A percentile compares a stretch with the other conserved stretches of the same genome.
These are phyloP conservation scores for Vickermania ingenoplastis DNA, from an alignment of 208 protist genomes.

Conservation along the genomic window DNA sequence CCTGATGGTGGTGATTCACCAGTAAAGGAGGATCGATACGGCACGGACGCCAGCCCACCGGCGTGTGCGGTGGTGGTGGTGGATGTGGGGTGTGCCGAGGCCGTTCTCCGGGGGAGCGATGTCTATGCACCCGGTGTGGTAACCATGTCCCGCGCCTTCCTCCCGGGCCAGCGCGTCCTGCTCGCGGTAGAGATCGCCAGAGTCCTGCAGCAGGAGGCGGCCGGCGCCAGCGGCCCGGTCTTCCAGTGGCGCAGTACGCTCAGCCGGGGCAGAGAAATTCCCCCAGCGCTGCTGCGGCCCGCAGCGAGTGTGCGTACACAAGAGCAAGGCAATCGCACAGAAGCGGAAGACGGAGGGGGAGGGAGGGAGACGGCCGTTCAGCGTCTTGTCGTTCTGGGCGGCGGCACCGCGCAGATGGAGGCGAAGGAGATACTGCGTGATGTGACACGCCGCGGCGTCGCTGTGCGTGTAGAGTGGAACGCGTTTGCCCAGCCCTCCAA, in stretches of 20 bases:
- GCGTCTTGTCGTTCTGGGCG: conserved; percentile 20
- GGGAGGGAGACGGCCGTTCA: no score
- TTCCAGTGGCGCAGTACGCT: neutral
- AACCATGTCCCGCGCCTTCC: conserved; percentile 15
- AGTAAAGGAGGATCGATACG: neutral
- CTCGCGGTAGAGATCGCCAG: conserved; percentile 18
- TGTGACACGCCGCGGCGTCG: conserved; percentile 11
- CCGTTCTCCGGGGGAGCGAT: conserved; percentile 80
- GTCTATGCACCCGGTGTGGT: conserved; percentile 70
- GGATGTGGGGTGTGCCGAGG: conserved; percentile 68
- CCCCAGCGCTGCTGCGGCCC: neutral
- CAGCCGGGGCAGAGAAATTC: neutral
- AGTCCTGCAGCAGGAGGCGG: neutral
- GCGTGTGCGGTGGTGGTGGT: conserved; percentile 43
- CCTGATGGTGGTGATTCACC: neutral
- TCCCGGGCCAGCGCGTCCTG: conserved; percentile 14
- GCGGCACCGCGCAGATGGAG: conserved; percentile 20
- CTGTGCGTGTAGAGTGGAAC: conserved; percentile 9
- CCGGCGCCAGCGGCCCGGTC: neutral
- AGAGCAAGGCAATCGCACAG: neutral
- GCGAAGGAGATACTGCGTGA: conserved; percentile 16
- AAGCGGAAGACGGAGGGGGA: neutral
- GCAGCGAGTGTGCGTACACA: conserved; percentile 8
- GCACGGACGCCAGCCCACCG: no score
- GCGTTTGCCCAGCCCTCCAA: conserved; percentile 20